Evolutionary conservation across 257 asterid species (phyloP).

Genomic region (Solanum neorickii): DNA sequence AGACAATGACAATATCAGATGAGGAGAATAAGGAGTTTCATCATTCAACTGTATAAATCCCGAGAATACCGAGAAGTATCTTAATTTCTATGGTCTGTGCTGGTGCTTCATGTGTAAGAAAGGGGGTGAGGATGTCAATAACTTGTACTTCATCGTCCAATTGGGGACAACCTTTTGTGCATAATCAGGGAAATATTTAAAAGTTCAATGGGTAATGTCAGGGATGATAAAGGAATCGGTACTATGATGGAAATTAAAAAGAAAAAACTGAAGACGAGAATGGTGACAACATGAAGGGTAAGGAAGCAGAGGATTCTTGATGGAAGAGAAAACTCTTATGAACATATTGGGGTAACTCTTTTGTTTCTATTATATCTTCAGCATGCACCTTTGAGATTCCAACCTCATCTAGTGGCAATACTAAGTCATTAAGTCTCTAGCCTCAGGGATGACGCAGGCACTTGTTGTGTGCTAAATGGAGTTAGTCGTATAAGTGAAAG

Average conservation of each 20-base stretch:
- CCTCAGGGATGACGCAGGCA: not conserved
- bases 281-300: not conserved
- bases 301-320: not conserved
- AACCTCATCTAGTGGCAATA: too few species aligned
- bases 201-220: not conserved
- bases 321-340: not conserved
- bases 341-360: too few species aligned
- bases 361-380: too few species aligned
- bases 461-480: not conserved
- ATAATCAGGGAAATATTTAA: not conserved
- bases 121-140: not conserved
- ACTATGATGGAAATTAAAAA: not conserved
- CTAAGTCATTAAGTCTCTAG: not conserved
- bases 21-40: not conserved
- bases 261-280: not conserved
- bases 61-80: not conserved
- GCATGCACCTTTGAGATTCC: too few species aligned
- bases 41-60: not conserved
- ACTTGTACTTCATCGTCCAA: not conserved
- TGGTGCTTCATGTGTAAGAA: not conserved
- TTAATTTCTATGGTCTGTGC: not conserved
- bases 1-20: not conserved
- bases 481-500: not conserved
- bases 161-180: not conserved
- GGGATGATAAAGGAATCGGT: not conserved